Conservation (phyloP, 805 yeast species). For the Wickerhamia fluorescens region DNA sequence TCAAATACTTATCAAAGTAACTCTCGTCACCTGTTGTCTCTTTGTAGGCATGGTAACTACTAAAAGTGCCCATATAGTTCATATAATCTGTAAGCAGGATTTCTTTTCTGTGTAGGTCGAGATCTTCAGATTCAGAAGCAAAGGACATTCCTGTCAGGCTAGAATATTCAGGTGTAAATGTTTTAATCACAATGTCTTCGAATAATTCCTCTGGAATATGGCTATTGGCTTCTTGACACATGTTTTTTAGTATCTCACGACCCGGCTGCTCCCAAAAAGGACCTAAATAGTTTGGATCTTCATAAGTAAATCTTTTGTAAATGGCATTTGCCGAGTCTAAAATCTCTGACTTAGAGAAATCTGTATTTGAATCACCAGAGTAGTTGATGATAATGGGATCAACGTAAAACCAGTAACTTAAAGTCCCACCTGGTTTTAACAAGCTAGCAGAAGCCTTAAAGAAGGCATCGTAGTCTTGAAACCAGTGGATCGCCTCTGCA, state of each 20-base stretch:
- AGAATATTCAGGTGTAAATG: conserved; percentile 16
- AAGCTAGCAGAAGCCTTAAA: conserved; percentile 27
- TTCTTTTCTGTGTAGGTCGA: conserved; percentile 21
- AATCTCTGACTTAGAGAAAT: conserved; percentile 6
- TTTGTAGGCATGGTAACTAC: conserved; percentile 57
- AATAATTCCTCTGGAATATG: conserved; percentile 36
- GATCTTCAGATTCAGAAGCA: conserved; percentile 16
- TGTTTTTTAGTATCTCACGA: conserved; percentile 41
- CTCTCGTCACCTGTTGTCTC: conserved; percentile 27
- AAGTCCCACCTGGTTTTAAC: conserved; percentile 34
- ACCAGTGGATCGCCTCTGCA: conserved; percentile 40
- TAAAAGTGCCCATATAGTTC: conserved; percentile 60
- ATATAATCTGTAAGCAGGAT: conserved; percentile 41
- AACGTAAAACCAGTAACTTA: conserved; percentile 37
- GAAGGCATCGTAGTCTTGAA: conserved; percentile 25
- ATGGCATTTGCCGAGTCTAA: conserved; percentile 16
- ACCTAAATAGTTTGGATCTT: conserved; percentile 42
- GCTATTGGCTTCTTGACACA: conserved; percentile 37
- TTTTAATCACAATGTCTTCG: conserved; percentile 26
- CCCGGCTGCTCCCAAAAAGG: conserved; percentile 89
- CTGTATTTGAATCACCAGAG: conserved; percentile 11
- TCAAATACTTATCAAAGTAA: conserved; percentile 23
- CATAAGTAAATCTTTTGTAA: conserved; percentile 36
- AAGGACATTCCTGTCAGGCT: conserved; percentile 8
- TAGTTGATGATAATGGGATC: conserved; percentile 32